A percentile compares a stretch with the other conserved stretches of the same genome.
Conservation (phyloP, 768 basidiomycete genomes). For the Lepiota brunneoincarnata region DNA sequence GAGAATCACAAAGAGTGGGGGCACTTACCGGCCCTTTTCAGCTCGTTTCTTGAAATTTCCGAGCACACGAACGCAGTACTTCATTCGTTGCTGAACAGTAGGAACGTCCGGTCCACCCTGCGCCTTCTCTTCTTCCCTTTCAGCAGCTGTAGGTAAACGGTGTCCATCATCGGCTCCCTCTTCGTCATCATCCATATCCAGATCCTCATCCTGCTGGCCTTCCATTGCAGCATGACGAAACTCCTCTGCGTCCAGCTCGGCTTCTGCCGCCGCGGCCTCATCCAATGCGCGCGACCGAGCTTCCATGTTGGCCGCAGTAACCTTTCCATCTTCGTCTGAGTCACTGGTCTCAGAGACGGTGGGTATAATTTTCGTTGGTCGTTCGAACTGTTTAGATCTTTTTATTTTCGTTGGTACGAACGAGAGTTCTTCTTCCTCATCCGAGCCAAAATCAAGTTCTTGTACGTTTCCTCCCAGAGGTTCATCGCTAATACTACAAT, state of each 20-base stretch:
- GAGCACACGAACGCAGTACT: constrained; percentile 70
- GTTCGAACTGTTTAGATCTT: constrained; percentile 52
- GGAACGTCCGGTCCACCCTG: constrained; percentile 70
- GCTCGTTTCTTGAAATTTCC: constrained; percentile 69
- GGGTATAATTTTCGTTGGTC: constrained; percentile 47
- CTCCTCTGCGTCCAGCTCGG: constrained; percentile 67
- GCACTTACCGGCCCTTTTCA: constrained; percentile 62
- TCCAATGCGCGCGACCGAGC: constrained; percentile 77
- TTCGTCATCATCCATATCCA: constrained; percentile 43
- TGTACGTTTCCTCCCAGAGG: constrained; percentile 46
- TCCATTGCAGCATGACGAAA: constrained; percentile 50
- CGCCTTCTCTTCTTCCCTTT: constrained; percentile 70
- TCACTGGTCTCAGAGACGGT: constrained; percentile 43
- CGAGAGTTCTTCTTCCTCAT: constrained; percentile 48
- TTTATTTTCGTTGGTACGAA: constrained; percentile 36
- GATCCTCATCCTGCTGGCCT: constrained; percentile 47
- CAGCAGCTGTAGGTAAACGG: constrained; percentile 66
- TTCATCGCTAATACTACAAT: constrained; percentile 39
- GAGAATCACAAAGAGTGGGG: constrained; percentile 8
- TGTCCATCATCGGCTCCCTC: constrained; percentile 46
- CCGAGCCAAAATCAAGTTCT: constrained; percentile 65
- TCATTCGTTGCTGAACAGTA: constrained; percentile 76
- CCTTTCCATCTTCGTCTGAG: constrained; percentile 46
- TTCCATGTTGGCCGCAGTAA: constrained; percentile 82
- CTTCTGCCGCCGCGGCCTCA: constrained; percentile 61